These are phyloP conservation scores for Solanum aculeatissimum DNA, from an alignment of 305 asterid species.

Conservation along the genomic window DNA sequence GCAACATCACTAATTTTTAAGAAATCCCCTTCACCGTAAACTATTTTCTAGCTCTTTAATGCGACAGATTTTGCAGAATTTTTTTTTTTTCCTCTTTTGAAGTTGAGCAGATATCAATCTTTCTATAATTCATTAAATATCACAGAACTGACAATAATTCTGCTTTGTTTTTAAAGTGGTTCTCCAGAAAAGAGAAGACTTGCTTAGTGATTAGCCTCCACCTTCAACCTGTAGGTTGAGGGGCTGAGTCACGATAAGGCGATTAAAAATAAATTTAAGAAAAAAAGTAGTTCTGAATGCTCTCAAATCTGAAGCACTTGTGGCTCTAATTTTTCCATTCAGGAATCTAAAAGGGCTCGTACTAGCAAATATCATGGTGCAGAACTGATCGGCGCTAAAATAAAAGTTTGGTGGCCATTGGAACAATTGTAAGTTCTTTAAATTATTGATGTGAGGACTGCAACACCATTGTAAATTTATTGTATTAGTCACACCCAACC, in stretches of 20 bases:
- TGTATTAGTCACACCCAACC: background rate
- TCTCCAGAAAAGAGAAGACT: background rate
- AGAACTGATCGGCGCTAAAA: constrained; percentile 30
- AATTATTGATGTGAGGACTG: constrained; percentile 1
- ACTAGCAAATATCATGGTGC: constrained; percentile 13
- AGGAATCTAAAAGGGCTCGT: constrained; percentile 26
- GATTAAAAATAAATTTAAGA: background rate
- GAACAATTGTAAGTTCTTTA: constrained; percentile 34
- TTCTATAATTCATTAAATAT: background rate
- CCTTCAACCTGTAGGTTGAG: background rate
- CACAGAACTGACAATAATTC: background rate
- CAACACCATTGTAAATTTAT: background rate
- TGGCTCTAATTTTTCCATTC: constrained; percentile 10
- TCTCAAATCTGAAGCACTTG: background rate
- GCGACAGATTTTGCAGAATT: background rate
- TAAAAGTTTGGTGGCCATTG: constrained; percentile 65
- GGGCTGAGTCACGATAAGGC: background rate
- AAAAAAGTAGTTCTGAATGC: background rate
- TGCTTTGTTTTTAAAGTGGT: background rate
- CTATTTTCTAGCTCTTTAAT: background rate
- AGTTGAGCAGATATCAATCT: background rate
- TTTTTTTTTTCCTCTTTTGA: background rate
- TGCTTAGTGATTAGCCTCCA: background rate
- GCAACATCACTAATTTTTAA: background rate
- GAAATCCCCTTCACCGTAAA: background rate